phyloP scores from a whole-genome alignment of 306 rosid genomes.

The Sindora glabra region DNA sequence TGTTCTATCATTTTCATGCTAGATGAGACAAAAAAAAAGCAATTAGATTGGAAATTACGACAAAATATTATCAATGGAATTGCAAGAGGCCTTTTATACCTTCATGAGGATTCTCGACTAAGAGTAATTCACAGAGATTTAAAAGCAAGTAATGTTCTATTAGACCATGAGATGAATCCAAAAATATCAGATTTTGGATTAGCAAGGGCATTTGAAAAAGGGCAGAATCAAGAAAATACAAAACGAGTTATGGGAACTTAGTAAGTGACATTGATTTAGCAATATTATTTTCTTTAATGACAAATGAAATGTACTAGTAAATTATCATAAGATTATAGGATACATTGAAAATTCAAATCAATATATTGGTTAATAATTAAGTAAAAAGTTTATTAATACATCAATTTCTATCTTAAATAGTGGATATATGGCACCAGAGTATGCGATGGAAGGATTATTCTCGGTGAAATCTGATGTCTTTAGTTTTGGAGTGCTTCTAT shows the following conservation, averaged over 20 bases:
- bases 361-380: no score
- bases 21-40: conserved; percentile 10
- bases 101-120: conserved; percentile 21
- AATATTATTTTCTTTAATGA: no score
- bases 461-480: no score
- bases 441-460: no score
- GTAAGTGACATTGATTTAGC: conserved; percentile 10
- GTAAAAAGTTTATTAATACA: no score
- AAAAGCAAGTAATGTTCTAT: conserved; percentile 20
- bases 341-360: no score
- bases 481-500: neutral
- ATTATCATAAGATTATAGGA: no score
- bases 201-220: conserved; percentile 16
- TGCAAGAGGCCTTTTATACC: conserved; percentile 20
- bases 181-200: conserved; percentile 31
- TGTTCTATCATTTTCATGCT: neutral
- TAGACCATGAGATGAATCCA: conserved; percentile 16
- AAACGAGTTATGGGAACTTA: conserved; percentile 27
- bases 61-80: conserved; percentile 16
- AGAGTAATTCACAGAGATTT: conserved; percentile 25
- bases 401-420: neutral
- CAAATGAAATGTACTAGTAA: no score
- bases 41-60: conserved; percentile 9
- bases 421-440: no score
- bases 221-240: conserved; percentile 13